Evolutionary conservation across 2,329 filamentous ascomycete species (phyloP).

Genomic region (Nigrospora oryzae): DNA sequence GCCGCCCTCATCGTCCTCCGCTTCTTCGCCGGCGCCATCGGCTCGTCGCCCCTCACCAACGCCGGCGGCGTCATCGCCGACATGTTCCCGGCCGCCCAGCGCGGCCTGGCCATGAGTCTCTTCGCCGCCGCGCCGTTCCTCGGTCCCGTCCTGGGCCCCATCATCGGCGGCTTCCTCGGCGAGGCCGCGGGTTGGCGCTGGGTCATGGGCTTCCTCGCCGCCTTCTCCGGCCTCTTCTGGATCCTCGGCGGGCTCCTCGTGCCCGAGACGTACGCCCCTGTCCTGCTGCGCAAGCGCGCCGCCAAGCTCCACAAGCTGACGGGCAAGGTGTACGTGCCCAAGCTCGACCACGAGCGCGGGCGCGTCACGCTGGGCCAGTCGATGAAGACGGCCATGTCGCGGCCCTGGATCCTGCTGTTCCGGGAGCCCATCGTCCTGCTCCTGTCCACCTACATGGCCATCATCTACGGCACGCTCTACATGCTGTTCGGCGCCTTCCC

Average conservation of each 20-base stretch:
- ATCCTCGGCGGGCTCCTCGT: slow-evolving; percentile 36
- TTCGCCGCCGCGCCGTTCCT: slow-evolving; percentile 59
- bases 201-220: slow-evolving; percentile 54
- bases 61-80: slow-evolving; percentile 45
- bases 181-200: slow-evolving; percentile 57
- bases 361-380: slow-evolving; percentile 31
- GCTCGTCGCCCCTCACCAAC: slow-evolving; percentile 43
- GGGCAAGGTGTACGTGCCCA: slow-evolving; percentile 45
- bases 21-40: slow-evolving; percentile 49
- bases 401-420: slow-evolving; percentile 62
- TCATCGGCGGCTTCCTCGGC: slow-evolving; percentile 56
- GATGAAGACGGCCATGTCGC: slow-evolving; percentile 45
- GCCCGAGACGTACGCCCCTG: slow-evolving; percentile 50
- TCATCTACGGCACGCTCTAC: slow-evolving; percentile 45
- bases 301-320: slow-evolving; percentile 36
- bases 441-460: slow-evolving; percentile 55
- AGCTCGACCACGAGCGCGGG: slow-evolving; percentile 27
- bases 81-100: slow-evolving; percentile 35
- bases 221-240: slow-evolving; percentile 51
- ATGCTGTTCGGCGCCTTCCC: slow-evolving; percentile 50
- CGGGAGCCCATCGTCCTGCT: slow-evolving; percentile 60
- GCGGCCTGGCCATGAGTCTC: slow-evolving; percentile 47
- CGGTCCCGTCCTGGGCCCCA: slow-evolving; percentile 52
- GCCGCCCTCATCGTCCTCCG: slow-evolving; percentile 48
- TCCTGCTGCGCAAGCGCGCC: slow-evolving; percentile 43